Evolutionary conservation across 768 basidiomycete species (phyloP).

Genomic region (Hygrophorus russula): DNA sequence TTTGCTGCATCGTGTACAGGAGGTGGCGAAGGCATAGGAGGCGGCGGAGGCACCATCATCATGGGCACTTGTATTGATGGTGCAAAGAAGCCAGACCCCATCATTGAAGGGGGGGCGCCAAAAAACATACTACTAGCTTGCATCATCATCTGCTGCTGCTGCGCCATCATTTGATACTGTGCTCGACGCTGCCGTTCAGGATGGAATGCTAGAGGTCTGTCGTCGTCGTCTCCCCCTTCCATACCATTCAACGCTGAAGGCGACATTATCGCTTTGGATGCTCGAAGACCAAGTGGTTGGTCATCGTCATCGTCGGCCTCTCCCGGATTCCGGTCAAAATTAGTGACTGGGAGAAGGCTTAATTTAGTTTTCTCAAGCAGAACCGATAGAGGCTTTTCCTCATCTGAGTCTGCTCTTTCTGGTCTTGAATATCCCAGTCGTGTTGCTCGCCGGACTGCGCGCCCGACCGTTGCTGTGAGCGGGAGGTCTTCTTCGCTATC

Average conservation of each 20-base stretch:
- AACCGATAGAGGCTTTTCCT: slow-evolving; percentile 60
- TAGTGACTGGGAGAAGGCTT: slow-evolving; percentile 31
- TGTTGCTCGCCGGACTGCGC: slow-evolving; percentile 36
- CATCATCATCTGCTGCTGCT: slow-evolving; percentile 57
- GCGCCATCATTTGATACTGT: slow-evolving; percentile 46
- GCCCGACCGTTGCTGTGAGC: slow-evolving; percentile 50
- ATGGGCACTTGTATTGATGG: slow-evolving; percentile 31
- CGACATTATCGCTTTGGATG: slow-evolving; percentile 34
- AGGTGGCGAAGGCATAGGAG: slow-evolving; percentile 50
- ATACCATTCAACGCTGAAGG: slow-evolving; percentile 3
- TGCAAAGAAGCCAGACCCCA: slow-evolving; percentile 57
- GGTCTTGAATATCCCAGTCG: slow-evolving; percentile 13
- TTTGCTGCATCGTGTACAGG: slow-evolving; percentile 55
- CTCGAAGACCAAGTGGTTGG: slow-evolving; percentile 59
- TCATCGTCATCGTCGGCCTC: slow-evolving; percentile 47
- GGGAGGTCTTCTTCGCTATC: slow-evolving; percentile 79
- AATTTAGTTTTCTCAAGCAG: slow-evolving; percentile 38
- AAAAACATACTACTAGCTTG: slow-evolving; percentile 71
- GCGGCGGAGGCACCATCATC: slow-evolving; percentile 37
- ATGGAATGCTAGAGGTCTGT: slow-evolving; percentile 59
- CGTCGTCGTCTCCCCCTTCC: slow-evolving; percentile 47
- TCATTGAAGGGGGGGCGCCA: slow-evolving; percentile 45
- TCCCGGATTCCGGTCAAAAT: slow-evolving; percentile 20
- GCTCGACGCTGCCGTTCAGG: slow-evolving; percentile 73
- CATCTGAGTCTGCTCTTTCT: slow-evolving; percentile 47